Base-by-base conservation (phyloP, 1,284 basidiomycete genomes). In the Fomitopsis palustris region DNA sequence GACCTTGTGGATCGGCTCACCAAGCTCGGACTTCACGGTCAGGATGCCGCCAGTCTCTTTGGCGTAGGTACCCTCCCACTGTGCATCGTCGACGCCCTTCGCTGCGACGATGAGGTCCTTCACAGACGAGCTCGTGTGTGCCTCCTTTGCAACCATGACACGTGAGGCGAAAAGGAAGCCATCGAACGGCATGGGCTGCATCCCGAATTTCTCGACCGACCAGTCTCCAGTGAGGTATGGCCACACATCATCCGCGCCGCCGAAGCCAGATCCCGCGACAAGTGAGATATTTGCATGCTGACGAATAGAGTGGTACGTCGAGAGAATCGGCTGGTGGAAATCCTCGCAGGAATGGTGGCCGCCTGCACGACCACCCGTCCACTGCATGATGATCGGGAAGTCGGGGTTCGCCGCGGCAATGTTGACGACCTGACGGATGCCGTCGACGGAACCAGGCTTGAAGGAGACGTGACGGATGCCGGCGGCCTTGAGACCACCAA, bases 361-460 rank as follows among this genome's bases (percentile, higher is more conserved):
- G 67, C 96, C 96, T n/a, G 96, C 97, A 68, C 96, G 94, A 55
- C 96, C 96, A 71, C 96, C 97, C 53, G 96, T 99, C 96, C 96
- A 98, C 73, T 98, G 96, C 64, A 98, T 80, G 75, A 99, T 95
- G 76, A 99, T 89, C n/a, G 96, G 95, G 84, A 93, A 99, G 76
- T 95, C 89, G 45, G 96, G 93, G 76, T 98, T 96, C 62, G 94
- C 84, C 47, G 92, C 85, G 27, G 97, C 96, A 69, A 99, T 99
- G 79, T 90, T 96, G 75, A 97, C 83, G 61, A 98, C 96, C 75
- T 98, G 96, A 51, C 95, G 90, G 67, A 99, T 96, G 63, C 96
- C 96, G 65, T 98, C 96, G 59, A 96, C 88, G 8, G 95, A 97
- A 63, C 96, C 96, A 45, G 96, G 96, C 81, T 98, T 98, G 87